Percentiles rank a stretch among this genome's conserved stretches.
These are phyloP conservation scores for Apiotrichum siamense DNA, from an alignment of 1,284 basidiomycete genomes.

Conservation along the genomic window DNA sequence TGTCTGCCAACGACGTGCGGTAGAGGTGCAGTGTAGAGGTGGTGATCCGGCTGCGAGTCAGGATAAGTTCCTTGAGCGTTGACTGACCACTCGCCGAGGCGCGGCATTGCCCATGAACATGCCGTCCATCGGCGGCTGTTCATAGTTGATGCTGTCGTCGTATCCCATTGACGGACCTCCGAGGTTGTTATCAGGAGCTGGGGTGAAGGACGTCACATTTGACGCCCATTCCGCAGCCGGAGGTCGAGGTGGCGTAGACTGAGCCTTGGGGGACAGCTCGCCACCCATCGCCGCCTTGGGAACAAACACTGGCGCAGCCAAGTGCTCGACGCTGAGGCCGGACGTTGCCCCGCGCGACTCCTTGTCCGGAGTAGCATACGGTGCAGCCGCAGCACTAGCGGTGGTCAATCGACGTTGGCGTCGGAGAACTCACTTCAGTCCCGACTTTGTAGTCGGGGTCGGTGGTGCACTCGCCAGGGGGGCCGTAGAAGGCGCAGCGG, in stretches of 20 bases:
- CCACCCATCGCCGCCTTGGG: constrained; percentile 56
- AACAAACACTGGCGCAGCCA: constrained; percentile 70
- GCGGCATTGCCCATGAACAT: constrained; percentile 55
- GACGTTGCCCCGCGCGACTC: constrained; percentile 6
- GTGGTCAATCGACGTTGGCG: not conserved
- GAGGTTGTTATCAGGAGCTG: constrained; percentile 1
- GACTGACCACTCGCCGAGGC: constrained; percentile 63
- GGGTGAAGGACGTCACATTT: constrained; percentile 13
- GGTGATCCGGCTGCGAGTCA: constrained; percentile 70
- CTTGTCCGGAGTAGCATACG: constrained; percentile 44
- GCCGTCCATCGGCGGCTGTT: constrained; percentile 15
- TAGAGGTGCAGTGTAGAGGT: constrained; percentile 69
- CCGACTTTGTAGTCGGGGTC: constrained; percentile 7
- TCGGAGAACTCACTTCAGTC: constrained; percentile 10
- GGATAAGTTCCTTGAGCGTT: not conserved
- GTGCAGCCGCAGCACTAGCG: constrained; percentile 6
- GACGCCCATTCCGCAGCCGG: constrained; percentile 9
- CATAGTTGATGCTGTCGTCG: constrained; percentile 22
- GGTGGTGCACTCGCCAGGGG: constrained; percentile 1
- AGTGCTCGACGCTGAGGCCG: constrained; percentile 26
- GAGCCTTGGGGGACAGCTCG: constrained; percentile 9
- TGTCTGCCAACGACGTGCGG: constrained; percentile 54
- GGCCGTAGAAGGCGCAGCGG: not conserved
- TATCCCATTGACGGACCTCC: not conserved
- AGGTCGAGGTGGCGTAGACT: not conserved